Percentiles rank a stretch among this genome's conserved stretches.
These are phyloP conservation scores for Podaxis mareebaensis DNA, from an alignment of 768 basidiomycete species.

Conservation along the genomic window DNA sequence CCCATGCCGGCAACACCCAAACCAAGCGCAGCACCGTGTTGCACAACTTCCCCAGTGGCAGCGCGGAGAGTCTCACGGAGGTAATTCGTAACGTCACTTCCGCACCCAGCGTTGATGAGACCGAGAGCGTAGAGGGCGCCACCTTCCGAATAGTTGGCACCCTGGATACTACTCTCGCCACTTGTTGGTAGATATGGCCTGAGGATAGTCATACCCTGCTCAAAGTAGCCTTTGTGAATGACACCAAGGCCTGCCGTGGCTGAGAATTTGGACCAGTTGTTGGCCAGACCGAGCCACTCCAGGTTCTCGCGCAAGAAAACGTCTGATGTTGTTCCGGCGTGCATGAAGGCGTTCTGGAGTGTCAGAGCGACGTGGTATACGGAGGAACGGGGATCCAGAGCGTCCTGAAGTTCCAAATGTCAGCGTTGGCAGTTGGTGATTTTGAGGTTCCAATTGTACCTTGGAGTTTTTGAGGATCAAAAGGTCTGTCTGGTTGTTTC, in stretches of 20 bases:
- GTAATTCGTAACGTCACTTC: constrained; percentile 73
- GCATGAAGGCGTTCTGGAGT: constrained; percentile 96
- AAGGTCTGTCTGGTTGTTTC: constrained; percentile 91
- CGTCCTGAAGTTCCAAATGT: constrained; percentile 53
- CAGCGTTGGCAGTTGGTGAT: constrained; percentile 7
- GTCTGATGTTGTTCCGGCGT: constrained; percentile 97
- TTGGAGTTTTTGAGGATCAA: constrained; percentile 92
- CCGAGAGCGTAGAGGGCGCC: constrained; percentile 96
- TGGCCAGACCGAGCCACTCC: constrained; percentile 93
- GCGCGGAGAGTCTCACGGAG: constrained; percentile 78
- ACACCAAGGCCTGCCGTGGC: constrained; percentile 96
- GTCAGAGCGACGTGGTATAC: constrained; percentile 98
- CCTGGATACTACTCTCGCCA: constrained; percentile 73
- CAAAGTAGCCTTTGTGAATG: constrained; percentile 95
- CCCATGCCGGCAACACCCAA: constrained; percentile 97
- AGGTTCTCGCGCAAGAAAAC: constrained; percentile 92
- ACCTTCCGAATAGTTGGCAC: constrained; percentile 90
- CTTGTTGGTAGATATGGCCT: constrained; percentile 89
- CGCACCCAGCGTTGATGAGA: constrained; percentile 90
- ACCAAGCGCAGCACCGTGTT: constrained; percentile 96
- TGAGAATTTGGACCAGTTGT: constrained; percentile 99
- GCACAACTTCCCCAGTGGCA: constrained; percentile 82
- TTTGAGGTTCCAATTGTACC: constrained; percentile 37
- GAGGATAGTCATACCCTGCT: constrained; percentile 89
- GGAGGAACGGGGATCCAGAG: constrained; percentile 89